These are phyloP conservation scores for Tylopilus vinaceipallidus DNA, from an alignment of 768 basidiomycete genomes.

Conservation along the genomic window DNA sequence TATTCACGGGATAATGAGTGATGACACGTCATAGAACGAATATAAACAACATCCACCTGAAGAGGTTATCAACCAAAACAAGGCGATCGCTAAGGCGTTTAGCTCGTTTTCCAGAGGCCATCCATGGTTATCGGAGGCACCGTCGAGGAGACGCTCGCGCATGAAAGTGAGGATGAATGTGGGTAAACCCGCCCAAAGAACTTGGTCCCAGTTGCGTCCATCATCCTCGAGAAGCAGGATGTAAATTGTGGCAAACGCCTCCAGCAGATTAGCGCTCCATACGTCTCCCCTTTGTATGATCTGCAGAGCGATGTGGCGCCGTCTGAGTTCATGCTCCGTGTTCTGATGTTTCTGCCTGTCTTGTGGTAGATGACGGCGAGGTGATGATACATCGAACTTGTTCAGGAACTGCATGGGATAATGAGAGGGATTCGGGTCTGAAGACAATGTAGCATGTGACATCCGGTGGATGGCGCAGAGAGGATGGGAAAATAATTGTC, in stretches of 20 bases:
- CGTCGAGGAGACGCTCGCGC: constrained; percentile 38
- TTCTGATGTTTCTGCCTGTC: constrained; percentile 26
- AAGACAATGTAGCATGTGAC: constrained; percentile 26
- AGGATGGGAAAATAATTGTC: constrained; percentile 30
- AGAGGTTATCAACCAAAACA: constrained; percentile 49
- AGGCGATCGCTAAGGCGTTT: constrained; percentile 45
- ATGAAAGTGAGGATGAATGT: constrained; percentile 41
- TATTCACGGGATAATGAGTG: constrained; percentile 1
- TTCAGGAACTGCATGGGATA: constrained; percentile 41
- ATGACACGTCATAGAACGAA: neutral
- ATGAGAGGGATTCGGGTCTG: constrained; percentile 31
- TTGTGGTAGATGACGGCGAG: constrained; percentile 37
- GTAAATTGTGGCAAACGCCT: constrained; percentile 52
- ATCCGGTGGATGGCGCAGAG: constrained; percentile 36
- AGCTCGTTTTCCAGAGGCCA: constrained; percentile 50
- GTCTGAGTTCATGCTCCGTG: constrained; percentile 44
- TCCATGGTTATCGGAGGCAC: constrained; percentile 37
- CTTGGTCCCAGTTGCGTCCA: constrained; percentile 46
- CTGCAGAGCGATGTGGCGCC: constrained; percentile 44
- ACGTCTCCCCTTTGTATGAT: constrained; percentile 40
- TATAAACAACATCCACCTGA: constrained; percentile 7
- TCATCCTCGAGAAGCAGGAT: constrained; percentile 59
- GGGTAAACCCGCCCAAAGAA: constrained; percentile 43
- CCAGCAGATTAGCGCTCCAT: constrained; percentile 36
- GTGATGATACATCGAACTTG: constrained; percentile 49